Percentiles rank a stretch among this genome's conserved stretches.
Conservation (phyloP, 169 alveolate species). For the Blepharisma undulans region DNA sequence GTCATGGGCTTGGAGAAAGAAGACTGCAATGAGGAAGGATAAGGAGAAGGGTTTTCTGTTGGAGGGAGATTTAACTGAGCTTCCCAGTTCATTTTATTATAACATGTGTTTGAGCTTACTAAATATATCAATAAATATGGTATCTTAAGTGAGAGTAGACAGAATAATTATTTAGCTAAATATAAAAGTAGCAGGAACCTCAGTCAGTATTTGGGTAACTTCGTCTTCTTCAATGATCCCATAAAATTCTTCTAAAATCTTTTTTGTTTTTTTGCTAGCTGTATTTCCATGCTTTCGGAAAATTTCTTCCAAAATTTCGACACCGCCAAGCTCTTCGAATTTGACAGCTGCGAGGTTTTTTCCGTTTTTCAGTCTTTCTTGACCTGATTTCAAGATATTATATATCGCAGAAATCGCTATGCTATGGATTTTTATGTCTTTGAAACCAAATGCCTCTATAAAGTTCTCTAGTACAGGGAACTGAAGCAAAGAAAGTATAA, state of each 20-base stretch:
- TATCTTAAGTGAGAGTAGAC: neutral
- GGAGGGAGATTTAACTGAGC: neutral
- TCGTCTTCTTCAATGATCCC: conserved; percentile 26
- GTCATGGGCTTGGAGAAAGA: neutral
- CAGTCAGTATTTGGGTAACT: neutral
- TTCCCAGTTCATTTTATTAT: neutral
- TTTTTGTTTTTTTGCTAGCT: neutral
- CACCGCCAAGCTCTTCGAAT: conserved; percentile 35
- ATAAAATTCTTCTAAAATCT: conserved; percentile 9
- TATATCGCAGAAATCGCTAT: conserved; percentile 84
- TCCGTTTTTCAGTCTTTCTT: neutral
- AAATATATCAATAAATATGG: neutral
- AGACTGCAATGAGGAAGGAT: neutral
- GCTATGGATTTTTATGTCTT: conserved; percentile 91
- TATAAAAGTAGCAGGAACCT: neutral
- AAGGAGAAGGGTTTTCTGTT: neutral
- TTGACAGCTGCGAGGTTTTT: neutral
- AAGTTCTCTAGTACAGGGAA: neutral
- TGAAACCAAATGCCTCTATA: neutral
- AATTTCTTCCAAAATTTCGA: neutral
- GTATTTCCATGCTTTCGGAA: neutral
- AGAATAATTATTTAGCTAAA: neutral
- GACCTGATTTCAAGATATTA: conserved; percentile 90
- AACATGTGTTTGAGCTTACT: neutral
- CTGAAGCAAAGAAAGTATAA: neutral